These are phyloP conservation scores for Bruguiera hainesii DNA, from an alignment of 441 rosid genomes.

Conservation along the genomic window DNA sequence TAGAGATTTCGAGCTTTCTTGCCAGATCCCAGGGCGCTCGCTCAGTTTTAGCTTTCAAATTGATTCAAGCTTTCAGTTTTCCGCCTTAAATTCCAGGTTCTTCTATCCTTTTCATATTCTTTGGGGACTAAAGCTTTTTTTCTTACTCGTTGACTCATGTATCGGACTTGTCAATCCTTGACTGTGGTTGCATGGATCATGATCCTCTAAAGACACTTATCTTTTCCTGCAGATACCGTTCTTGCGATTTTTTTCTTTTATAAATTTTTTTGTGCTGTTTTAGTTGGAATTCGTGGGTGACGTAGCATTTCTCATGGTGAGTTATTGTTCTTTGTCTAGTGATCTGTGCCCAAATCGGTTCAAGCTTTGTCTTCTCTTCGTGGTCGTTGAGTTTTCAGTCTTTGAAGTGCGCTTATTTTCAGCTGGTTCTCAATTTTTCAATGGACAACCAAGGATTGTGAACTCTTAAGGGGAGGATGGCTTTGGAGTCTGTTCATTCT, in stretches of 20 bases:
- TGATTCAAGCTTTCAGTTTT: not conserved
- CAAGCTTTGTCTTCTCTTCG: slow-evolving; percentile 8
- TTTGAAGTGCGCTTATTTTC: slow-evolving; percentile 3
- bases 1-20: not conserved
- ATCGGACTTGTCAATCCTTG: not conserved
- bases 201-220: too few species aligned
- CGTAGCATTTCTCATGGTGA: slow-evolving; percentile 18
- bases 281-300: not conserved
- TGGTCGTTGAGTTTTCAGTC: slow-evolving; percentile 7
- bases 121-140: not conserved
- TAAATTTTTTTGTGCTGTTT: slow-evolving; percentile 4
- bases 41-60: not conserved
- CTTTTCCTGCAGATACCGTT: not conserved
- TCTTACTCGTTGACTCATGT: not conserved
- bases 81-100: slow-evolving; percentile 6
- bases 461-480: slow-evolving; percentile 27
- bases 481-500: slow-evolving; percentile 36
- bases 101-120: not conserved
- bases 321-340: slow-evolving; percentile 4
- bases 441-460: slow-evolving; percentile 7
- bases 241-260: not conserved
- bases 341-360: slow-evolving; percentile 7
- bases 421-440: not conserved
- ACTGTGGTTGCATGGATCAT: not conserved
- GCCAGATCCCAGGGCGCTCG: not conserved